These are phyloP conservation scores for Mycena epipterygia DNA, from an alignment of 768 basidiomycete species.

Conservation along the genomic window DNA sequence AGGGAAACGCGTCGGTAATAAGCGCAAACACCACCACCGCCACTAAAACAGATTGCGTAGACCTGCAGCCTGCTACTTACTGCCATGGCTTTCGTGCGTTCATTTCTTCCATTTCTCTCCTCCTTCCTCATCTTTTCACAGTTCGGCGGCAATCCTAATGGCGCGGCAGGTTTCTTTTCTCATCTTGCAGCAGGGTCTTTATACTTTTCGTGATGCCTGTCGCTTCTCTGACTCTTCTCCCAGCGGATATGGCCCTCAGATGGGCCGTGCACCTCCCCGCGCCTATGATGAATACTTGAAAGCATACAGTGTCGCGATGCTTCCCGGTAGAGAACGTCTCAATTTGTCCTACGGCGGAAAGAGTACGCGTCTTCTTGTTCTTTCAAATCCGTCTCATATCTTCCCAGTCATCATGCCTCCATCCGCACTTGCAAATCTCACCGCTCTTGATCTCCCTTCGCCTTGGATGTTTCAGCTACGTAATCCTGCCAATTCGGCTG, in stretches of 20 bases:
- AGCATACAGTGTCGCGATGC: constrained; percentile 96
- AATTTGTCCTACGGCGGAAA: constrained; percentile 98
- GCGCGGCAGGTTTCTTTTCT: constrained; percentile 52
- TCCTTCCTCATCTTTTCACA: constrained; percentile 36
- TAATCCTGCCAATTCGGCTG: constrained; percentile 88
- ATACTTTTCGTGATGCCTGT: background rate
- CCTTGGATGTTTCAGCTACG: constrained; percentile 98
- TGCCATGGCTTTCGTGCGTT: constrained; percentile 62
- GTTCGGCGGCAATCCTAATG: constrained; percentile 59
- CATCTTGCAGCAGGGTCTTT: background rate
- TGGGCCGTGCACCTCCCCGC: constrained; percentile 70
- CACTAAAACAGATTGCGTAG: constrained; percentile 43
- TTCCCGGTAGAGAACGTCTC: constrained; percentile 86
- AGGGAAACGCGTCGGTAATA: constrained; percentile 10
- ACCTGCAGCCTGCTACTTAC: background rate
- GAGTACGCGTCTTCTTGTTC: constrained; percentile 64
- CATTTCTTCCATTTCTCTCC: constrained; percentile 14
- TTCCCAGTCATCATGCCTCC: constrained; percentile 92
- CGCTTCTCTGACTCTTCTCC: constrained; percentile 61
- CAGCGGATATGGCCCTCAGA: constrained; percentile 60
- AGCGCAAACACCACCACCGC: no score
- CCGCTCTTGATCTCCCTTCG: constrained; percentile 86
- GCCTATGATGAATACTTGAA: constrained; percentile 94
- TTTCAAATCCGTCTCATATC: constrained; percentile 26
- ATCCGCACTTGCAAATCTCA: constrained; percentile 91